A percentile compares a stretch with the other conserved stretches of the same genome.
Conservation (phyloP, 2,329 filamentous ascomycete species). For the Coleophoma crateriformis region DNA sequence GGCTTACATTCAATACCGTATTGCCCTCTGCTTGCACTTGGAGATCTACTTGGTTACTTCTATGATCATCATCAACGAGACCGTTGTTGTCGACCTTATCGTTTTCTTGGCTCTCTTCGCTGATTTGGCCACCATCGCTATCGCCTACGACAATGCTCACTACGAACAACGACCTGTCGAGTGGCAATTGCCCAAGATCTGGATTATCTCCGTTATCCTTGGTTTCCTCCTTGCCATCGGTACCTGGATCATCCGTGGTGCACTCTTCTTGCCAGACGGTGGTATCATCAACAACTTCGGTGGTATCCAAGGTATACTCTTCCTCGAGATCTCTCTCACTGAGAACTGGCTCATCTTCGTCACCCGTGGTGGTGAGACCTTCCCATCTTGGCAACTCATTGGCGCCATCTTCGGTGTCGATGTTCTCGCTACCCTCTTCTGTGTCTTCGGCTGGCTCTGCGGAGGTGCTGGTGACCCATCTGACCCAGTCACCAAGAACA, state of each 20-base stretch:
- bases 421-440: conserved; percentile 67
- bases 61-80: conserved; percentile 78
- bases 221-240: conserved; percentile 62
- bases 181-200: conserved; percentile 79
- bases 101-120: conserved; percentile 78
- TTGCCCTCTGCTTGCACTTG: conserved; percentile 83
- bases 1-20: conserved; percentile 93
- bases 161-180: conserved; percentile 70
- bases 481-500: conserved; percentile 29
- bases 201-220: conserved; percentile 67
- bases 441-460: conserved; percentile 68
- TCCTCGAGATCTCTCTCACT: conserved; percentile 67
- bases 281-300: conserved; percentile 73
- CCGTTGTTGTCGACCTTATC: conserved; percentile 64
- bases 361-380: conserved; percentile 66
- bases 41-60: conserved; percentile 76
- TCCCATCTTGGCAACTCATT: conserved; percentile 70
- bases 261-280: conserved; percentile 63
- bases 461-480: conserved; percentile 36
- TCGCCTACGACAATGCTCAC: conserved; percentile 75
- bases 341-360: conserved; percentile 80
- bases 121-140: conserved; percentile 72
- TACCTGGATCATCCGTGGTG: conserved; percentile 69
- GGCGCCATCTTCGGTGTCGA: conserved; percentile 68
- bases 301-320: conserved; percentile 68